Base-by-base conservation (phyloP, 2,329 filamentous ascomycete genomes). In the Canariomyces notabilis region DNA sequence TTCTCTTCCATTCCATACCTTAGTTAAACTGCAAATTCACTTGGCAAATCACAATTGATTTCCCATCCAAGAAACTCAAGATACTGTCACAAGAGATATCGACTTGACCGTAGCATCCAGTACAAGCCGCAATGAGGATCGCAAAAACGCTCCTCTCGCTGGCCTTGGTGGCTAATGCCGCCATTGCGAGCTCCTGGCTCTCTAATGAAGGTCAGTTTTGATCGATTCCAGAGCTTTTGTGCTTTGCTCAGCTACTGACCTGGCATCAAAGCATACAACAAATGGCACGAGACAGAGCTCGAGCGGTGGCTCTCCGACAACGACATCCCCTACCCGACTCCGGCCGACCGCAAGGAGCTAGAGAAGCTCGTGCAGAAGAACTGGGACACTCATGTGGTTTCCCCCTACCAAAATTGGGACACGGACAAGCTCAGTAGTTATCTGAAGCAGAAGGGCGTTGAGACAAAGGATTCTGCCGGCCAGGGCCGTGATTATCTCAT, bases 231-330 rank as follows among this genome's bases (percentile, higher is more conserved):
- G 49, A 26, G 32, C 31, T 47, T 37, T 46, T 15, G 41, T n/a
- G 44, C 32, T 11, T 19, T 42, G 40, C 46, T 19, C 1, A 36
- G 7, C 5, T 22, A 47, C 56, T 66, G 51, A 67, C 52, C 44
- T 50, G 54, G 62, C 52, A 49, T 49, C 57, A 39, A 62, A 95
- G 91, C 85, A 14, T 97, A 97, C 76, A 96, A 97, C 72, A 96
- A 93, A 67, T 98, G 93, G 93, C 91, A 97, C 61, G 85, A 97
- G 74, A 95, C 88, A 18, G 93, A 98, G 76, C 81, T 98, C 22
- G 91, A 98, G 73, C 82, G 90, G 61, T 98, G 93, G 93, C 82
- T 98, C 40, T 87, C 87, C 22, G 93, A 98, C 64, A 79, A 97
- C 70, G 81, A 90, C 65, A 76, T 98, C 48, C 89, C 91, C 8